Evolutionary conservation across 2,329 filamentous ascomycete species (phyloP), one percentile per base, ranked within the genome.

Genomic region (Talaromyces sp.): DNA sequence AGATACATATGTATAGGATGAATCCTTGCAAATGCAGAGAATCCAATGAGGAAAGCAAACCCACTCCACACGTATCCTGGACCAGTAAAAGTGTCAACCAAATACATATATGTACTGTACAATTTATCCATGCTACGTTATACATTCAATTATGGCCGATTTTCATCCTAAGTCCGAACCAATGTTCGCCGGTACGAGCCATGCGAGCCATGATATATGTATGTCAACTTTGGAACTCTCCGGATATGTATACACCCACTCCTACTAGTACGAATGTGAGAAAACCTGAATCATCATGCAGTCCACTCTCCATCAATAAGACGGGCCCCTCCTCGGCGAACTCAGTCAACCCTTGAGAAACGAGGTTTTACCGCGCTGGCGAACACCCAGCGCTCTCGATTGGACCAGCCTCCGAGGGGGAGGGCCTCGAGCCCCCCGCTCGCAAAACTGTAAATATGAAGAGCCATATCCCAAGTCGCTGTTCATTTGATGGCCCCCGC

Each of bases 391-490:
- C 24, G 9, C 5, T 27, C 24, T 27, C 24, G 36, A 57, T 57
- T 57, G 55, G 55, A 41, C 30, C n/a, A 51, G 13, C n/a, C 11
- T 19, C 17, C 29, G 32, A 43, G 24, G 33, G n/a, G 39, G 48
- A 54, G 51, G 52, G 52, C 44, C 52, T 52, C 49, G 52, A 49
- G 52, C 49, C 55, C 55, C 55, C 47, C 33, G 30, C 17, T 27
- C 24, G 24, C 24, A 27, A 55, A 57, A 57, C 41, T 53, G 55
- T 57, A 57, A 57, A 52, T 47, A 45, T 54, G 51, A 47, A 56
- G 37, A 39, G 24, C 24, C n/a, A 27, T 27, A 4, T 9, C 24
- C 5, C 24, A 27, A 27, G 24, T 27, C 24, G 24, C 24, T 27
- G 42, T 44, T 36, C 30, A 43, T 46, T 50, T 44, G 30, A 46